Base-by-base conservation (phyloP, 352 stramenopile genomes). In the Pythium apleroticum region DNA sequence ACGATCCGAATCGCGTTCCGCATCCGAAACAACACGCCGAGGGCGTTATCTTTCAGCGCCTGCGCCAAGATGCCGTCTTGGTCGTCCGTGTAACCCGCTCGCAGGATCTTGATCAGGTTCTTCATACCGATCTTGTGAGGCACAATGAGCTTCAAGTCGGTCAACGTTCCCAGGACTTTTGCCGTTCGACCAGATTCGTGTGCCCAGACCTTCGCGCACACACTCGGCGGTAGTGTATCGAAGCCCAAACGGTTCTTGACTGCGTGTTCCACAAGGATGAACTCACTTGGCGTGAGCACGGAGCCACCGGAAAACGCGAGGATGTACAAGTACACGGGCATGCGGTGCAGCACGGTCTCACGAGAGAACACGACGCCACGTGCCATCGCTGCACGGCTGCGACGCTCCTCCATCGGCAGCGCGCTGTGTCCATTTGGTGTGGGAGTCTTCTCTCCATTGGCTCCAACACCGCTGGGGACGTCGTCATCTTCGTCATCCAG, bases 61-160 rank as follows among this genome's bases (percentile, higher is more conserved):
- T 81, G 78, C 2, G 81, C 78, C 27, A 93, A 56, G 19, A 88
- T 79, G 35, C 81, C 81, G 52, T 91, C 81, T 31, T 75, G 73
- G 12, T 78, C 79, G 60, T 93, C 85, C 3, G 82, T 85, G 66
- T 91, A 90, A 0, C 80, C 81, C 0, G 83, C 71, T 33, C 72
- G 75, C 52, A 95, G 66, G 37, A 93, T 89, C 56, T 88, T 81
- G 50, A 88, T 78, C 28, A 95, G 55, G 53, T 84, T 82, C 52
- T 84, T 84, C 80, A 93, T 92, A n/a, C 84, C 81, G 25, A 95
- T 90, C 24, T 91, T 91, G 70, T 93, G 80, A 1, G 87, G 77
- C n/a, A 75, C 48, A 17, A 95, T 76, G 24, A 95, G 65, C 14
- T 79, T 72, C 19, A 95, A 54, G 64, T 93, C 84, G 3, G 73